These are phyloP conservation scores for Aquilaria malaccensis DNA, from an alignment of 345 rosid genomes.

Conservation along the genomic window DNA sequence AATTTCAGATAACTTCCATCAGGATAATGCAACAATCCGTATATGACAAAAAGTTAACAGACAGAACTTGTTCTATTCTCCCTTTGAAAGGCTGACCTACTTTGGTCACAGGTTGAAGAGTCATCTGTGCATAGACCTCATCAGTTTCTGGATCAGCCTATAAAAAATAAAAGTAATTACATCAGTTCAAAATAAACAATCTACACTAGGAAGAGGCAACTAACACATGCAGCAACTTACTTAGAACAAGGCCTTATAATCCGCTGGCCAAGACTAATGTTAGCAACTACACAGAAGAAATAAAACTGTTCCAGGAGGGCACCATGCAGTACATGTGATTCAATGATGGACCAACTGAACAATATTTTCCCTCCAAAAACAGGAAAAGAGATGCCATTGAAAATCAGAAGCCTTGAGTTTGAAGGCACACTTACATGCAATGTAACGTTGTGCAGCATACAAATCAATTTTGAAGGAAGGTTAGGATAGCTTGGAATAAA, in stretches of 20 bases:
- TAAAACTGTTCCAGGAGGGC: too few relatives aligned
- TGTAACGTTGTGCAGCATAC: slow-evolving; percentile 70
- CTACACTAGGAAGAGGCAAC: too few relatives aligned
- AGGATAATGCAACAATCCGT: not conserved
- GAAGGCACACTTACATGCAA: slow-evolving; percentile 44
- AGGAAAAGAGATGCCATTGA: not conserved
- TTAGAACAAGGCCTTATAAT: too few relatives aligned
- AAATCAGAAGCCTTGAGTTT: not conserved
- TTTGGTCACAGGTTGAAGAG: slow-evolving; percentile 56
- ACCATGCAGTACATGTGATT: too few relatives aligned
- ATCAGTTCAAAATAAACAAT: not conserved
- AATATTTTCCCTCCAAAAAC: not conserved
- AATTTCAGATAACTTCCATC: slow-evolving; percentile 3
- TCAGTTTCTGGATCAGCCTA: slow-evolving; percentile 78
- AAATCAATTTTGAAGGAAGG: slow-evolving; percentile 53
- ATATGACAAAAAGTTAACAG: not conserved
- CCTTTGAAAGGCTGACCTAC: slow-evolving; percentile 9
- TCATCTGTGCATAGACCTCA: slow-evolving; percentile 82
- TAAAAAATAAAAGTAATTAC: slow-evolving; percentile 10
- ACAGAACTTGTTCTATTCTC: too few relatives aligned
- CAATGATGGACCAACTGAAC: too few relatives aligned
- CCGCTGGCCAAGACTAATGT: too few relatives aligned
- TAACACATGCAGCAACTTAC: too few relatives aligned
- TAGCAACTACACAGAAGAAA: too few relatives aligned
- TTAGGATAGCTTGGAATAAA: slow-evolving; percentile 56